A percentile compares a stretch with the other conserved stretches of the same genome.
Evolutionary conservation across 2,329 filamentous ascomycete species (phyloP).

Genomic region (Hymenoscyphus salicellus): DNA sequence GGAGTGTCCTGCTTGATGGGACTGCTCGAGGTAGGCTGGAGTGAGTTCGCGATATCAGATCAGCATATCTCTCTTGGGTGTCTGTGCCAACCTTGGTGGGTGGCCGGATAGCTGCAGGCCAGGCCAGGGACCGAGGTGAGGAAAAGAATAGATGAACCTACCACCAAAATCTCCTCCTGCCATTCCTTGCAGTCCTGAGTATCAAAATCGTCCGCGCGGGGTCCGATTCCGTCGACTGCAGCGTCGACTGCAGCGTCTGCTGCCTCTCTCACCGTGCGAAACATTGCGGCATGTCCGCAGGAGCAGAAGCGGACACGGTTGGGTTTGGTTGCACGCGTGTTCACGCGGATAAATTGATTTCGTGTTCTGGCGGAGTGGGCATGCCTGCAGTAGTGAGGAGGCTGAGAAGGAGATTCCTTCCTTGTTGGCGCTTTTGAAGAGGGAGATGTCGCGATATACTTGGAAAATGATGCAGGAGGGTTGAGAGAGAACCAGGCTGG

Average conservation of each 20-base stretch:
- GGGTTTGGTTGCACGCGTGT: neutral
- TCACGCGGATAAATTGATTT: neutral
- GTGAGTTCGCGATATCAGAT: slow-evolving; percentile 2
- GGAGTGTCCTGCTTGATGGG: neutral
- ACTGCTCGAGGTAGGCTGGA: neutral
- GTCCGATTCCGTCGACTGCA: slow-evolving; percentile 15
- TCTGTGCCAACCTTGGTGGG: slow-evolving; percentile 1
- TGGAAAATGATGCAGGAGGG: neutral
- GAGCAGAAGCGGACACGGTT: neutral
- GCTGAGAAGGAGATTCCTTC: neutral
- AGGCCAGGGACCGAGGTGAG: neutral
- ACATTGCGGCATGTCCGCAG: slow-evolving; percentile 2
- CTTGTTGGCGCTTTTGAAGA: neutral
- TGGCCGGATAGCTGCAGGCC: neutral
- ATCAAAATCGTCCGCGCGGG: slow-evolving; percentile 14
- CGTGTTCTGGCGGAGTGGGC: neutral
- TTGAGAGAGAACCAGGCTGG: neutral
- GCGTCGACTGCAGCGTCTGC: slow-evolving; percentile 17
- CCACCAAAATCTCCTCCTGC: slow-evolving; percentile 20
- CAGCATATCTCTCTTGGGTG: neutral
- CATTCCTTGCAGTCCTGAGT: slow-evolving; percentile 19
- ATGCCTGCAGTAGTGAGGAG: neutral
- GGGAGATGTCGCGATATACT: neutral
- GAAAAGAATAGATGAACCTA: slow-evolving; percentile 12
- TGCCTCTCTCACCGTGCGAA: neutral